phyloP scores from a whole-genome alignment of 1,284 basidiomycete genomes.

The Vanrija pseudolonga region DNA sequence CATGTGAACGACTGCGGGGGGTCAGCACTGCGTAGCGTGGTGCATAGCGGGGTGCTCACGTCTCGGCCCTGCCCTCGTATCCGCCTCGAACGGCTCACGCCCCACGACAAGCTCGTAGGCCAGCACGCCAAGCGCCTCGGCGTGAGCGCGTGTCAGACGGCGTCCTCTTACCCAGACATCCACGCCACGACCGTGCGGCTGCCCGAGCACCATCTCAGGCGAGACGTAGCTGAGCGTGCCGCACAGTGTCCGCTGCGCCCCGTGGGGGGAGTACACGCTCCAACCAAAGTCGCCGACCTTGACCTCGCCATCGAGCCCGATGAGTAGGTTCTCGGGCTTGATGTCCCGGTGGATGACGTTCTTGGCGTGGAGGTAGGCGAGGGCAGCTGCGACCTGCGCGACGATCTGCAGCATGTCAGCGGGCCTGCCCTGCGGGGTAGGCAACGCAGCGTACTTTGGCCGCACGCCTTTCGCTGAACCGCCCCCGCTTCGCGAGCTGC shows the following conservation, averaged over 20 bases:
- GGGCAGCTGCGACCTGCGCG: slow-evolving; percentile 93
- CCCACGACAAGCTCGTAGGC: slow-evolving; percentile 92
- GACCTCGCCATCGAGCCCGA: slow-evolving; percentile 85
- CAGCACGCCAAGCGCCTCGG: slow-evolving; percentile 90
- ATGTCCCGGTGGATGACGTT: slow-evolving; percentile 99
- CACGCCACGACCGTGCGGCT: slow-evolving; percentile 34
- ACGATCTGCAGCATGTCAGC: slow-evolving; percentile 61
- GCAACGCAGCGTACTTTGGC: slow-evolving; percentile 52
- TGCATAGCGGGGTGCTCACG: no score
- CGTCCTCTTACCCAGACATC: slow-evolving; percentile 39
- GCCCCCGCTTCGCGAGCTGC: slow-evolving; percentile 69
- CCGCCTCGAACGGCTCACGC: slow-evolving; percentile 81
- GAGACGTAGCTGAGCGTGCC: slow-evolving; percentile 93
- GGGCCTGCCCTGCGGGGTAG: neutral
- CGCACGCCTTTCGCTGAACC: slow-evolving; percentile 74
- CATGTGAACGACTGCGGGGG: slow-evolving; percentile 28
- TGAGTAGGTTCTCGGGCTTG: slow-evolving; percentile 93
- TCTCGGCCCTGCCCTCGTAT: slow-evolving; percentile 23
- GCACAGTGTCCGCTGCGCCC: slow-evolving; percentile 72
- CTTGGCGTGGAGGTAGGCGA: slow-evolving; percentile 86
- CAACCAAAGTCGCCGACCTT: slow-evolving; percentile 99
- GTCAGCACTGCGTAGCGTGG: no score
- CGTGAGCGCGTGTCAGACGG: neutral
- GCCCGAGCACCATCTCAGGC: slow-evolving; percentile 91
- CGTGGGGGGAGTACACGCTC: slow-evolving; percentile 85